These are phyloP conservation scores for Pseudonectria foliicola DNA, from an alignment of 2,329 filamentous ascomycete species.

Conservation along the genomic window DNA sequence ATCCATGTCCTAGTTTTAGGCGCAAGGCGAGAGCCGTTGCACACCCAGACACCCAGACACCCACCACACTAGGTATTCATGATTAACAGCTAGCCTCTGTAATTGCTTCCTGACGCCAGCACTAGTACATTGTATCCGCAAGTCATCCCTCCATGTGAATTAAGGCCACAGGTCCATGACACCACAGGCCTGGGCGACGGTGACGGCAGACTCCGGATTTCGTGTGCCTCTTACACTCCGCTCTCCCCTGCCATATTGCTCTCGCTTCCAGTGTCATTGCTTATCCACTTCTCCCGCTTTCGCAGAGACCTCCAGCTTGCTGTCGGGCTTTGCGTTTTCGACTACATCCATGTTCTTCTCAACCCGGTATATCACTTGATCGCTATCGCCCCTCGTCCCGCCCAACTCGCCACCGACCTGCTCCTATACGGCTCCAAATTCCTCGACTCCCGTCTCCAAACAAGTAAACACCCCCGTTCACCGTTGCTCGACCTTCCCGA, in stretches of 20 bases:
- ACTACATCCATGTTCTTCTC: conserved; percentile 1
- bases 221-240: too few relatives aligned
- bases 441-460: conserved; percentile 11
- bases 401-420: conserved; percentile 7
- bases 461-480: conserved; percentile 8
- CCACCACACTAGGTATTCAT: too few relatives aligned
- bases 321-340: too few relatives aligned
- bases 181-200: conserved; percentile 20
- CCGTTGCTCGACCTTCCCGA: conserved; percentile 17
- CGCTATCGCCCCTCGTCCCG: conserved; percentile 2
- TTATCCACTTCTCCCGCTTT: too few relatives aligned
- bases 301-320: too few relatives aligned
- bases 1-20: conserved; percentile 14
- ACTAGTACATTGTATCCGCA: conserved; percentile 24
- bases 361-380: neutral
- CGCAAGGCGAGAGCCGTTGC: conserved; percentile 16
- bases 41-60: too few relatives aligned
- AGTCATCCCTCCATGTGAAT: conserved; percentile 20
- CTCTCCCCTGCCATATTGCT: too few relatives aligned
- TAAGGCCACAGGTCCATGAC: conserved; percentile 19
- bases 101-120: conserved; percentile 6
- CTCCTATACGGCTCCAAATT: conserved; percentile 8
- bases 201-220: conserved; percentile 18
- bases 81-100: too few relatives aligned
- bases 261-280: too few relatives aligned